Base-by-base conservation (phyloP, 257 asterid species). In the Solanum piurae region DNA sequence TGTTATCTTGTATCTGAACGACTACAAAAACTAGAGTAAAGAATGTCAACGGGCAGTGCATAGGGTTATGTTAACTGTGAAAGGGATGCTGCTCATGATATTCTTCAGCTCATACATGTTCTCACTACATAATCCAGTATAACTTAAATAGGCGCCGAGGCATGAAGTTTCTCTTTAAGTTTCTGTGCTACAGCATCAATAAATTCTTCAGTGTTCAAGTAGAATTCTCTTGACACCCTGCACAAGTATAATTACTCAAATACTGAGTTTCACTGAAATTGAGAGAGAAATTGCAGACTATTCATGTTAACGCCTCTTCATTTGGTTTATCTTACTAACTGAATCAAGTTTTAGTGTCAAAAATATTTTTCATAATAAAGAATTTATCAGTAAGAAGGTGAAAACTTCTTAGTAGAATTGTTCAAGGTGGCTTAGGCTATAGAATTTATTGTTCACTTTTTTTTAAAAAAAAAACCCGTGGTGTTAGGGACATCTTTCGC, bases 181-280 rank as follows among this genome's bases (percentile, higher is more conserved):
- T 93, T 92, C 72, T 90, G 93, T 11, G 93, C 98, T 20, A 96
- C 99, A 9, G 95, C 96, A 84, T 93, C 96, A 12, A 96, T 92
- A 75, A 96, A 95, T 83, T 96, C 98, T 88, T 92, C 96, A 0
- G 99, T 95, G 91, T 90, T 94, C 92, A 96, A 88, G 91, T 96
- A 96, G 42, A 58, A 89, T 86, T 96, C 98, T 88, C 98, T 93
- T 23, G 98, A 89, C 29, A 93, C 96, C 97, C 99, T 95, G 94
- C 92, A 91, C 12, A 23, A 27, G 62, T 49, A 82, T 29, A 82
- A 46, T 82, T 33, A 82, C 42, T 86, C 85, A 90, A 88, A 84
- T 84, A 82, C 85, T 80, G 69, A 83, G 33, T 80, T 79, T 12
- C 33, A 31, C 36, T 16, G 40, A 14, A 77, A 9, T 75, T 29